phyloP scores from a whole-genome alignment of 116 monocot species.

The Trichopus zeylanicus region DNA sequence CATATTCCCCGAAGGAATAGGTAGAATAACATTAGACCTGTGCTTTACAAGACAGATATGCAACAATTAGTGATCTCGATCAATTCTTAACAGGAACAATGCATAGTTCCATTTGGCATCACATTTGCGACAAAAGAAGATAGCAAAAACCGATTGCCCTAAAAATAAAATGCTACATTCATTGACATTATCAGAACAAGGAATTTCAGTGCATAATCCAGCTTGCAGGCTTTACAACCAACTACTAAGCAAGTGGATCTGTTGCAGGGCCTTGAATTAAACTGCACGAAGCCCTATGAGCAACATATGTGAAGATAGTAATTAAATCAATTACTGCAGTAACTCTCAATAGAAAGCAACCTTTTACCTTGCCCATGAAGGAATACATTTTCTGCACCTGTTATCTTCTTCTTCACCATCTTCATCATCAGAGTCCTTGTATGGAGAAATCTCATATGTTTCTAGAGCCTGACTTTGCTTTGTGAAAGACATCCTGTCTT shows the following conservation, averaged over 20 bases:
- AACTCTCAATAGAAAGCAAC: neutral
- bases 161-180: too few species aligned
- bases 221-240: too few species aligned
- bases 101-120: too few species aligned
- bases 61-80: too few species aligned
- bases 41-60: neutral
- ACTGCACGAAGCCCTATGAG: neutral
- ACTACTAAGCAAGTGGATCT: too few species aligned
- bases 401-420: constrained; percentile 36
- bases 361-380: constrained; percentile 64
- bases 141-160: too few species aligned
- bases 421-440: constrained; percentile 62
- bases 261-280: too few species aligned
- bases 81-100: too few species aligned
- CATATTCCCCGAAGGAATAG: neutral
- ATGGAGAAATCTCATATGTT: constrained; percentile 71
- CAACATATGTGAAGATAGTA: neutral
- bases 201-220: too few species aligned
- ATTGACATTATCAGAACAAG: too few species aligned
- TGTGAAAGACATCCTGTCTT: constrained; percentile 4
- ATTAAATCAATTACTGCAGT: neutral
- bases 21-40: too few species aligned
- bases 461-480: constrained; percentile 17
- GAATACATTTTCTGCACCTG: constrained; percentile 33
- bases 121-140: too few species aligned